Base-by-base conservation (phyloP, 202 grass and related monocot species). In the Carex sylvatica region DNA sequence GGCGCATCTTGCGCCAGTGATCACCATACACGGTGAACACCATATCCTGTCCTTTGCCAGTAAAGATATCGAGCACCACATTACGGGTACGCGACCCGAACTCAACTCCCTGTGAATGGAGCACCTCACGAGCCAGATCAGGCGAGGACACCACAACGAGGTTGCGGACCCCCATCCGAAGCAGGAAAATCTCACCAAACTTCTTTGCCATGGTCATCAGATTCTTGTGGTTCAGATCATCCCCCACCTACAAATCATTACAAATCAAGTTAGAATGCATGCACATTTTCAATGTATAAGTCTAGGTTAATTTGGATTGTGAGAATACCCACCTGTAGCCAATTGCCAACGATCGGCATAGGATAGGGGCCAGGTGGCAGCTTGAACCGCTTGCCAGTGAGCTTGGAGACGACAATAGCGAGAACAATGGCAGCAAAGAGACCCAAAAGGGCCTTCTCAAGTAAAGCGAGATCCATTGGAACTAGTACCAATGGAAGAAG, bases 1-100 rank as follows among this genome's bases (percentile, higher is more conserved):
- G 83, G 0, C 93, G 89, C 93, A 97, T 97, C 91, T 91, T 97
- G 78, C 91, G 93, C 93, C 93, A 97, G 83, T 97, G 93, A 84
- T 97, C 93, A 51, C 93, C 91, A 65, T 97, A 97, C 6, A 93
- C 93, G 3, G 93, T 93, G 91, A 97, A 97, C 13, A 97, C 93
- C 93, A 97, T 93, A 83, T 97, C 93, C 91, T 94, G 87, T 4
- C 93, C 93, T 9, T 93, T 82, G 1, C 91, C 93, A 9, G 93
- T 97, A 85, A 97, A 97, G 83, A 97, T 93, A 88, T 97, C 93
- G 81, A 97, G 85, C 28, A 97, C 93, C 67, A 91, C 91, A 87
- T 97, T 97, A 51, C 93, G 90, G 44, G 91, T 91, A 73, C 93
- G 90, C 14, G 93, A 97, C 0, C 93, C 93, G 83, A 97, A 97